Percentiles rank a stretch among this genome's conserved stretches.
phyloP scores from a whole-genome alignment of 2,329 filamentous ascomycete genomes.

The Xylariaceae sp. region DNA sequence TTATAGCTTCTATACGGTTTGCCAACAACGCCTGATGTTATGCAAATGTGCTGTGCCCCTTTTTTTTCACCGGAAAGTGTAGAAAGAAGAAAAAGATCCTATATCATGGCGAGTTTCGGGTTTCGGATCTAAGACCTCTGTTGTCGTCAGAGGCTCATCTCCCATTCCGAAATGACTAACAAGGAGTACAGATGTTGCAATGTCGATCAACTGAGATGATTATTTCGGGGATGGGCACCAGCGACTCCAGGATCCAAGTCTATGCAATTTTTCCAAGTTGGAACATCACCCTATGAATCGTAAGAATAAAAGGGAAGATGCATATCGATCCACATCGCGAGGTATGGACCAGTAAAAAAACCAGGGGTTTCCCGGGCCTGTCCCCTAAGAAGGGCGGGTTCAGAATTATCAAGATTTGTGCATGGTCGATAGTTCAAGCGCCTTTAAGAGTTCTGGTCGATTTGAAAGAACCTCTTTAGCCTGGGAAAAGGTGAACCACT shows the following conservation, averaged over 20 bases:
- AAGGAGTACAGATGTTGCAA: conserved; percentile 18
- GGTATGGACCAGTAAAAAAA: conserved; percentile 4
- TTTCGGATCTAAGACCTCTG: conserved; percentile 5
- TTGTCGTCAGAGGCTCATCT: conserved; percentile 2
- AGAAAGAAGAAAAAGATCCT: conserved; percentile 7
- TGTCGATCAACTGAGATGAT: conserved; percentile 18
- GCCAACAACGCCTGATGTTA: conserved; percentile 36
- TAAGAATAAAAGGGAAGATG: conserved; percentile 16
- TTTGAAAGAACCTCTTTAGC: conserved; percentile 76
- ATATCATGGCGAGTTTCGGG: conserved; percentile 7
- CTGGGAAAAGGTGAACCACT: conserved; percentile 86
- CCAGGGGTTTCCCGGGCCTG: background rate
- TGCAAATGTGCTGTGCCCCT: conserved; percentile 31
- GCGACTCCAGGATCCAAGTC: conserved; percentile 38
- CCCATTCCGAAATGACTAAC: conserved; percentile 11
- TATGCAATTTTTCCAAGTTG: conserved; percentile 35
- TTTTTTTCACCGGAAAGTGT: conserved; percentile 19
- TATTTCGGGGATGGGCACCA: conserved; percentile 27
- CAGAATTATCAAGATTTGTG: conserved; percentile 46
- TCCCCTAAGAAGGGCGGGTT: conserved; percentile 3
- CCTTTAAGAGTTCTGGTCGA: conserved; percentile 86
- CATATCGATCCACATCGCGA: conserved; percentile 9
- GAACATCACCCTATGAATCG: conserved; percentile 25
- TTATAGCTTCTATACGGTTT: conserved; percentile 32
- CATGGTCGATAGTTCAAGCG: conserved; percentile 79